Evolutionary conservation across 2,329 filamentous ascomycete genomes (phyloP).

Genomic region (Penicillium sp.): DNA sequence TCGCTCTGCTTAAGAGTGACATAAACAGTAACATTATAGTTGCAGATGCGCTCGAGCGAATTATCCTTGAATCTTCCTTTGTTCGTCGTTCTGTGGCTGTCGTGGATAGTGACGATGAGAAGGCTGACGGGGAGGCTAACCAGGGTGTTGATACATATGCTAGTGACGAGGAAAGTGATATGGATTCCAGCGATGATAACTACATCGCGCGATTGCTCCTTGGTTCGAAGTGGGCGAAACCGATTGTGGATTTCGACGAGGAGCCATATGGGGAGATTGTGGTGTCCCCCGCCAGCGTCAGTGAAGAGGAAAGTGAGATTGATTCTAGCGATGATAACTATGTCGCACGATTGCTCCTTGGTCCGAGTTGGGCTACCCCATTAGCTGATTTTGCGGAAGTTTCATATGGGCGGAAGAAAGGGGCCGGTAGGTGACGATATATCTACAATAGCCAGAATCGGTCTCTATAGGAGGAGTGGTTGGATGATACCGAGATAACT

Average conservation of each 20-base stretch:
- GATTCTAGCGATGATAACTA: neutral
- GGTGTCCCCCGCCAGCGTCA: no score
- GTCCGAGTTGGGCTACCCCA: neutral
- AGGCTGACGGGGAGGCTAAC: neutral
- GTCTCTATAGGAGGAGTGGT: neutral
- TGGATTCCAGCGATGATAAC: neutral
- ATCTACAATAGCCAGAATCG: no score
- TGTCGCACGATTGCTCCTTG: neutral
- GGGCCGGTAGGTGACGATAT: neutral
- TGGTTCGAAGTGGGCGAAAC: neutral
- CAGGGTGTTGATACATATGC: neutral
- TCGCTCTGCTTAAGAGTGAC: neutral
- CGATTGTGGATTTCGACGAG: neutral
- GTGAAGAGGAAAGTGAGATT: neutral
- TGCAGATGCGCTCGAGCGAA: neutral
- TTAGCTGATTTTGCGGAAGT: neutral
- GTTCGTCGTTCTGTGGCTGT: no score
- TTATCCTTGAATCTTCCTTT: neutral
- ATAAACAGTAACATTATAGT: neutral
- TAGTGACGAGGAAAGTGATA: neutral
- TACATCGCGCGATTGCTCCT: neutral
- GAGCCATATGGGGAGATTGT: neutral
- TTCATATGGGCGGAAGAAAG: neutral
- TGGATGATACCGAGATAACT: neutral
- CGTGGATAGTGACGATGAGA: no score